Conservation (phyloP, 2,329 filamentous ascomycete genomes). For the Cadophora malorum region DNA sequence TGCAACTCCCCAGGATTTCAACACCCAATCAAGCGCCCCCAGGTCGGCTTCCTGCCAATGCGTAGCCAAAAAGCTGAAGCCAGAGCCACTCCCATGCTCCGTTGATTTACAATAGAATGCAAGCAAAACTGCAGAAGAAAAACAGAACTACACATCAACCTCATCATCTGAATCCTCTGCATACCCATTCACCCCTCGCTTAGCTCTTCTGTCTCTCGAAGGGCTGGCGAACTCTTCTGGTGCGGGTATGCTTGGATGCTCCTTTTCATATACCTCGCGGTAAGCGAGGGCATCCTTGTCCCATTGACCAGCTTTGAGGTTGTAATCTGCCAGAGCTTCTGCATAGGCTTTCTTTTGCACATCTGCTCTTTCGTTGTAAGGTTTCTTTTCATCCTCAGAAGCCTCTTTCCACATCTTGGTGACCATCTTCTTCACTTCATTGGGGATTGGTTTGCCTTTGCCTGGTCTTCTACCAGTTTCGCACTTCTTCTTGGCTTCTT, state of each 20-base stretch:
- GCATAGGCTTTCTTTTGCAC: conserved; percentile 72
- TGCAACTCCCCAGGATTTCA: background rate
- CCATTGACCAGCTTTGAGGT: conserved; percentile 71
- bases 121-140: background rate
- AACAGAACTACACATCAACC: conserved; percentile 33
- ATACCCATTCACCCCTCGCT: conserved; percentile 44
- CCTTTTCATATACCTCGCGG: conserved; percentile 57
- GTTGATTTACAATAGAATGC: conserved; percentile 22
- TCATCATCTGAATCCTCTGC: conserved; percentile 42
- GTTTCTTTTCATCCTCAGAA: conserved; percentile 70
- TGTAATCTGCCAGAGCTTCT: conserved; percentile 63
- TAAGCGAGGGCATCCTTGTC: conserved; percentile 68
- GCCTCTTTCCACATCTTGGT: conserved; percentile 92
- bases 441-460: conserved; percentile 71
- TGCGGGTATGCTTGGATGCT: conserved; percentile 55
- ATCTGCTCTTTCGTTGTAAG: conserved; percentile 78
- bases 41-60: conserved; percentile 9
- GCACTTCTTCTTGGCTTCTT: conserved; percentile 64
- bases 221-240: conserved; percentile 44
- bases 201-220: conserved; percentile 44
- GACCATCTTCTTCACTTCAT: conserved; percentile 84
- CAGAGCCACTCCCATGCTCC: conserved; percentile 21
- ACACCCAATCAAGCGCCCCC: conserved; percentile 10
- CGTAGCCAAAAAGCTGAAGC: conserved; percentile 15
- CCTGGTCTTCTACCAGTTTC: conserved; percentile 69